Evolutionary conservation across 2,329 filamentous ascomycete species (phyloP), one percentile per base, ranked within the genome.

Genomic region (Curvularia spicifera): DNA sequence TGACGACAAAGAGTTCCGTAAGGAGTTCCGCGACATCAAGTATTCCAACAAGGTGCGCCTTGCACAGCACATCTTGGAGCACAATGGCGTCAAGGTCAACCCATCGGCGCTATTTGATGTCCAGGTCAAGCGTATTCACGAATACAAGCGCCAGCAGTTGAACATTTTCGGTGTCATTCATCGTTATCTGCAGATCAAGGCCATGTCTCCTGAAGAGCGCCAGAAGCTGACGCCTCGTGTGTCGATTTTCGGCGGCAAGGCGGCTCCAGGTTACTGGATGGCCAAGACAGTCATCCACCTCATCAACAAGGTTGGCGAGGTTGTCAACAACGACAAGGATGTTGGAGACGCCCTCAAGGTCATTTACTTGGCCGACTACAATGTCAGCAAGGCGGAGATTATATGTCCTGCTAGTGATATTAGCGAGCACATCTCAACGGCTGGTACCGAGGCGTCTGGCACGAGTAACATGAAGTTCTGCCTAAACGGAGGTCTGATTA

Each of bases 381-480:
- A 99, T 67, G 95, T 99, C 73, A 97, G 93, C 86, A 99, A 99
- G 83, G 95, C 95, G 3, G 95, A 99, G 80, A 93, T 98, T 72
- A 97, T 99, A 71, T 87, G 87, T 64, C 95, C 95, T 12, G 95
- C 95, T 12, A 97, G 92, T 20, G 95, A 99, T 71, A 89, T 99
- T 71, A 97, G 93, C 79, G 95, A 99, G 82, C 95, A 99, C 77
- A 99, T 99, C 73, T 98, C 95, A 2, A 99, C 95, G 24, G 95
- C 95, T 37, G 95, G 95, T 49, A 99, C 95, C 1, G 95, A 99
- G 70, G 87, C 86, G 26, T 87, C 83, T 64, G 94, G 94, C 63
- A 97, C 93, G 12, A 96, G 91, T 73, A 99, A 99, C 86, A 99
- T 99, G 95, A 99, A 99, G 80, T 99, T 99, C 78, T 95, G 97